A percentile compares a stretch with the other conserved stretches of the same genome.
These are phyloP conservation scores for Hepatocystis sp. DNA, from an alignment of 169 alveolate genomes.

Conservation along the genomic window DNA sequence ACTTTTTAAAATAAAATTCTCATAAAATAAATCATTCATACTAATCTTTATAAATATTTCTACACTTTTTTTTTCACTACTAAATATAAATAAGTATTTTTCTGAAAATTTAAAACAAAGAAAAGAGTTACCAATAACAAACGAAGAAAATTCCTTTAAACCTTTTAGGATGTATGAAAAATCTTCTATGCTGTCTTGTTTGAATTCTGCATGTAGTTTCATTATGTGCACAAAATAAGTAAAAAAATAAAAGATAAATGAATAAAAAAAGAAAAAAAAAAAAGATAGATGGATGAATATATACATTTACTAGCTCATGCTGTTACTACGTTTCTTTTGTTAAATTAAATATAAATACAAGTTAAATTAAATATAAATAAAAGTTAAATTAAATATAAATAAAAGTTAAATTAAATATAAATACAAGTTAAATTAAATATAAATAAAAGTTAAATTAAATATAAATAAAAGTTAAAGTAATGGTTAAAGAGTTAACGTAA, in stretches of 20 bases:
- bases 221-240: slow-evolving; percentile 4
- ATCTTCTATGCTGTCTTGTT: slow-evolving; percentile 53
- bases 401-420: too few species aligned
- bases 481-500: too few species aligned
- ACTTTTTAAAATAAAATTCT: slow-evolving; percentile 70
- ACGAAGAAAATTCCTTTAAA: slow-evolving; percentile 61
- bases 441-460: too few species aligned
- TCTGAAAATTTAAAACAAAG: slow-evolving; percentile 68
- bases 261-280: too few species aligned
- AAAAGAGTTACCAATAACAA: slow-evolving; percentile 44
- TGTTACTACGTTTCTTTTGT: too few species aligned
- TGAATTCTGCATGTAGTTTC: slow-evolving; percentile 72
- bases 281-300: too few species aligned
- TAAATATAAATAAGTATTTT: slow-evolving; percentile 55
- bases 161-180: slow-evolving; percentile 55
- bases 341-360: too few species aligned
- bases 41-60: slow-evolving; percentile 69
- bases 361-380: too few species aligned
- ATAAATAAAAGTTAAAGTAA: too few species aligned
- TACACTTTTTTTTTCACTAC: slow-evolving; percentile 69
- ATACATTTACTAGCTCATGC: too few species aligned
- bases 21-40: slow-evolving; percentile 74
- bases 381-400: too few species aligned
- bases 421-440: too few species aligned
- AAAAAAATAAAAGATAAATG: neutral